Conservation (phyloP, 1,284 basidiomycete species). For the Phaffia rhodozyma region DNA sequence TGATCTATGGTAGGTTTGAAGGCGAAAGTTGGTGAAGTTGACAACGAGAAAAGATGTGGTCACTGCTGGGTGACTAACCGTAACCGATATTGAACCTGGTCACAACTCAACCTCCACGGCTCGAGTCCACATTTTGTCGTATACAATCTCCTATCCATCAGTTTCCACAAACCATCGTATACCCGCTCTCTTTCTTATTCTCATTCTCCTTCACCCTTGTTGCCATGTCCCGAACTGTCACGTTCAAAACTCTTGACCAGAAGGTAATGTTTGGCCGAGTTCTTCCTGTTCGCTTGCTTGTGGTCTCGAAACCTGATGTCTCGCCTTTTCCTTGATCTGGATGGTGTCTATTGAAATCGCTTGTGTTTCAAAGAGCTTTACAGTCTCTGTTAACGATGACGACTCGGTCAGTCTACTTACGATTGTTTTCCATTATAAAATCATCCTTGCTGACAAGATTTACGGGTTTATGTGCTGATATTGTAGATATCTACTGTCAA, state of each 20-base stretch:
- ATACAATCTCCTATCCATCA: no score
- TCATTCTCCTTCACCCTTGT: background rate
- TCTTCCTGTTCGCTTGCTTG: background rate
- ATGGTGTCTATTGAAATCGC: background rate
- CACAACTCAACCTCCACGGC: no score
- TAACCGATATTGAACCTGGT: no score
- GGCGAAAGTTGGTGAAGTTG: no score
- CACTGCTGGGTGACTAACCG: no score
- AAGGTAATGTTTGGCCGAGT: constrained; percentile 47
- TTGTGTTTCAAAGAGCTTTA: constrained; percentile 41
- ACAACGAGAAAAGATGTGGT: no score
- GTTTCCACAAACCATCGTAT: background rate
- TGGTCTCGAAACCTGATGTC: constrained; percentile 16
- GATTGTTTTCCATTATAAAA: background rate
- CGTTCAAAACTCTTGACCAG: constrained; percentile 85
- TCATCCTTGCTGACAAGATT: background rate
- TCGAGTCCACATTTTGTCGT: no score
- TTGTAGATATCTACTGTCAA: constrained; percentile 60
- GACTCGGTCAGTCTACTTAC: constrained; percentile 45
- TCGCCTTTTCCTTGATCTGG: background rate
- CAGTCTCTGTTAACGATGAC: constrained; percentile 58
- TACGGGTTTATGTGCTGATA: background rate
- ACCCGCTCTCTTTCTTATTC: background rate
- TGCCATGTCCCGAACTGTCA: constrained; percentile 38
- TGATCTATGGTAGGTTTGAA: no score